Evolutionary conservation across 1,284 basidiomycete genomes (phyloP), one percentile per base, ranked within the genome.

Genomic region (Nidula niveotomentosa): DNA sequence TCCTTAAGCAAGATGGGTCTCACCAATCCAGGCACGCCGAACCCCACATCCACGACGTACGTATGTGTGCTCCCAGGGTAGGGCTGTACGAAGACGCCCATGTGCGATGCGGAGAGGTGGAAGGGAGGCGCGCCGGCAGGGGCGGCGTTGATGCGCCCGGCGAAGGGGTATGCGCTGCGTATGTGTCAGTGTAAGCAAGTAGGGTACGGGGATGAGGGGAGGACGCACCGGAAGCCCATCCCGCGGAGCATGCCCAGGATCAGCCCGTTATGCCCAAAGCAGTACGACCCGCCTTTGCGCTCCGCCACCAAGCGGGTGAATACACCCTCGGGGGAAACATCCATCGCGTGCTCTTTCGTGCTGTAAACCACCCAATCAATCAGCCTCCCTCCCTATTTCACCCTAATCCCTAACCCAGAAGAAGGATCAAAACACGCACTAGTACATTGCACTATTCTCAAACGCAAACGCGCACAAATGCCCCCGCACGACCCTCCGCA

Each of bases 41-140:
- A 70, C 2, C 73, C 72, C 8, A 73, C 72, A 52, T 76, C 75
- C 8, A 72, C 69, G 18, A 75, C 30, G 54, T 74, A 76, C 1
- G 73, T 75, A 36, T 57, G 53, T 51, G 67, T 70, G 44, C 63
- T 67, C 35, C 64, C 62, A 12, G 54, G 57, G 12, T 53, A 62
- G 3, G 72, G 72, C 54, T 78, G 74, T 5, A 75, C 72, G 34
- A 78, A 69, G 6, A 75, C 56, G 23, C 74, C 60, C 59, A 73
- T 65, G 54, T 76, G 76, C 1, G 43, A 15, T 8, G 57, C 62
- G 36, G 62, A 56, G 33, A 53, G 62, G 51, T 62, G 71, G 5
- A 45, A 23, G 41, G 56, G 34, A 35, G 54, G 44, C 17, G 23
- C 23, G 23, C 23, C 23, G 23, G 34, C 50, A n/a, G 53, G 39